Evolutionary conservation across 2,329 filamentous ascomycete genomes (phyloP).

Genomic region (Penicillium concentricum): DNA sequence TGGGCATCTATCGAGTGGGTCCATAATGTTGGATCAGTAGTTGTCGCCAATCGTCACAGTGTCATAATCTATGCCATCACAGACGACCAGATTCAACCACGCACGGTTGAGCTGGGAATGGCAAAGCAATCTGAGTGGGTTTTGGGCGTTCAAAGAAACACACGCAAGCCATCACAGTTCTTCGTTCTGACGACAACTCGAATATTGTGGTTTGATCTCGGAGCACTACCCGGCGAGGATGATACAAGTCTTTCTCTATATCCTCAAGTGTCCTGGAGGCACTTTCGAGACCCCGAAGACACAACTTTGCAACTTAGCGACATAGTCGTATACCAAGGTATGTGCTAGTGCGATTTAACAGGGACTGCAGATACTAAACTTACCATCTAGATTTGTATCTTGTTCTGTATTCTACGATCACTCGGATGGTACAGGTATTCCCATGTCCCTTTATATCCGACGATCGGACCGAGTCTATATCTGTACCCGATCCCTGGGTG

Average conservation of each 20-base stretch:
- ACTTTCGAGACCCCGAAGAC: slow-evolving; percentile 56
- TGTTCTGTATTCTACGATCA: slow-evolving; percentile 43
- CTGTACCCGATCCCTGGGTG: slow-evolving; percentile 35
- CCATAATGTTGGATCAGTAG: slow-evolving; percentile 39
- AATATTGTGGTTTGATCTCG: slow-evolving; percentile 48
- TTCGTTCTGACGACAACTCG: slow-evolving; percentile 56
- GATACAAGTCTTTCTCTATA: slow-evolving; percentile 31
- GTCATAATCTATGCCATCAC: slow-evolving; percentile 38
- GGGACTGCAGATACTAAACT: slow-evolving; percentile 6
- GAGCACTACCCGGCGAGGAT: slow-evolving; percentile 18
- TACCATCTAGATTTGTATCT: slow-evolving; percentile 34
- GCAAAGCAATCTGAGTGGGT: slow-evolving; percentile 51
- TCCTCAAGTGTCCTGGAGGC: slow-evolving; percentile 50
- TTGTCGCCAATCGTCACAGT: slow-evolving; percentile 53
- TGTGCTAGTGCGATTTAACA: neutral
- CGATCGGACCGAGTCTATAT: slow-evolving; percentile 20
- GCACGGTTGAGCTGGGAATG: slow-evolving; percentile 38
- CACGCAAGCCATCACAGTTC: slow-evolving; percentile 42
- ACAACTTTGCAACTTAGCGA: slow-evolving; percentile 47
- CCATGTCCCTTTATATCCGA: slow-evolving; percentile 28
- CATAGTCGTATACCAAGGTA: slow-evolving; percentile 35
- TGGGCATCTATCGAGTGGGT: slow-evolving; percentile 47
- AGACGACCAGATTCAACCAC: slow-evolving; percentile 24
- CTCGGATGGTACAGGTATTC: slow-evolving; percentile 33
- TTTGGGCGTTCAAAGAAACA: slow-evolving; percentile 51